Percentiles rank a stretch among this genome's conserved stretches.
These are phyloP conservation scores for Colletotrichum cordylinicola DNA, from an alignment of 2,329 filamentous ascomycete species.

Conservation along the genomic window DNA sequence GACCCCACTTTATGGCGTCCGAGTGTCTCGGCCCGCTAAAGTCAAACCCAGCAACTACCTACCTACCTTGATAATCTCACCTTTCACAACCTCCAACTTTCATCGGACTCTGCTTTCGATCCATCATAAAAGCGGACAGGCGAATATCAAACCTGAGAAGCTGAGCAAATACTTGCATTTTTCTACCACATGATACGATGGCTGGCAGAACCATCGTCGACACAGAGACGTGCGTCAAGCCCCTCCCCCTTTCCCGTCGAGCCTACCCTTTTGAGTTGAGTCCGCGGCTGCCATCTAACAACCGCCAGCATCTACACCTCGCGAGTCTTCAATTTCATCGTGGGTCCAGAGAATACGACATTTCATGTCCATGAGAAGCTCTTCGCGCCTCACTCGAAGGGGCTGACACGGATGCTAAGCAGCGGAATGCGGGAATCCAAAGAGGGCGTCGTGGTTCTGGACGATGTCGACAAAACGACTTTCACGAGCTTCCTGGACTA, in stretches of 20 bases:
- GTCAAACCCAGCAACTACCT: neutral
- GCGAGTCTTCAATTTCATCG: neutral
- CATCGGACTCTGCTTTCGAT: neutral
- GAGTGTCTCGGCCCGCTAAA: neutral
- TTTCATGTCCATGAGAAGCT: slow-evolving; percentile 1
- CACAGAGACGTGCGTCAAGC: neutral
- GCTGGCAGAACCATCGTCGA: neutral
- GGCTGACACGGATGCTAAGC: neutral
- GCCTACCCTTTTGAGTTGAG: neutral
- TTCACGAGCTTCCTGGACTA: neutral
- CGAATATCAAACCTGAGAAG: neutral
- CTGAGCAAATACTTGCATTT: accelerated
- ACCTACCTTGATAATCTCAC: neutral
- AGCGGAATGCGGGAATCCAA: neutral
- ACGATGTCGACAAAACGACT: neutral
- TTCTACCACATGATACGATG: neutral
- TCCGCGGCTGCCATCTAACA: neutral
- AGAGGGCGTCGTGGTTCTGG: neutral
- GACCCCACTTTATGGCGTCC: neutral
- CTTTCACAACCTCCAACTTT: neutral
- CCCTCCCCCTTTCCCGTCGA: neutral
- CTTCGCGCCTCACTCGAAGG: neutral
- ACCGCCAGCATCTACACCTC: neutral
- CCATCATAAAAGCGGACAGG: neutral
- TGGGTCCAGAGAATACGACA: neutral